Base-by-base conservation (phyloP, 2,329 filamentous ascomycete species). In the Colletotrichum sidae region DNA sequence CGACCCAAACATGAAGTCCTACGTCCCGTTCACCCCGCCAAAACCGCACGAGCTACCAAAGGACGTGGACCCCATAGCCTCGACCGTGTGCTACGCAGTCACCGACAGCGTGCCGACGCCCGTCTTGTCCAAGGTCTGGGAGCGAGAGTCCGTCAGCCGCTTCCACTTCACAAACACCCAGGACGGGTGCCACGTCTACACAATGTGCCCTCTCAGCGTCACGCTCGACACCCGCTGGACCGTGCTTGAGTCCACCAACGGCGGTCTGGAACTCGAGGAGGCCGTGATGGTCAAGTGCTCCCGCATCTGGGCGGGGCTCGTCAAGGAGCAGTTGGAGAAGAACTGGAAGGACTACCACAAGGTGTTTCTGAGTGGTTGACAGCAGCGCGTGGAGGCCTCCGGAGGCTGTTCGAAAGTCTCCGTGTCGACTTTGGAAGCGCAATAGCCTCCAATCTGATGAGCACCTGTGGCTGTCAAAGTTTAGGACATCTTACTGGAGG, bases 41-140 rank as follows among this genome's bases (percentile, higher is more conserved):
- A 55, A 34, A n/a, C 39, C 52, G 9, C 12, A 34, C 25, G 37
- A 55, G n/a, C 41, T 55, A 0, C 52, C 52, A 11, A 13, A 33
- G 17, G 52, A 55, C 3, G 6, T 55, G 1, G 25, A 45, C 12
- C 52, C 52, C 5, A 37, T 41, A 1, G 25, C 44, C 17, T 39
- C 52, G 39, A 55, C 52, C 5, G 45, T 44, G 33, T 17, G 17
- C 8, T 55, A 45, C 41, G 35, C 35, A 25, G 52, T 55, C 17
- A 55, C 52, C 25, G 52, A 55, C 41, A 55, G 52, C 3, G 52
- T 55, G 15, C 52, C 52, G 3, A 41, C 52, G 45, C 35, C 45
- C n/a, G 25, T 25, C 25, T 25, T 25, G 25, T 25, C 25, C 25
- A 25, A 25, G 25, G 44, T 55, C 25, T 38, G 52, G 10, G 38